phyloP scores from a whole-genome alignment of 345 rosid species.

The Angophora floribunda region DNA sequence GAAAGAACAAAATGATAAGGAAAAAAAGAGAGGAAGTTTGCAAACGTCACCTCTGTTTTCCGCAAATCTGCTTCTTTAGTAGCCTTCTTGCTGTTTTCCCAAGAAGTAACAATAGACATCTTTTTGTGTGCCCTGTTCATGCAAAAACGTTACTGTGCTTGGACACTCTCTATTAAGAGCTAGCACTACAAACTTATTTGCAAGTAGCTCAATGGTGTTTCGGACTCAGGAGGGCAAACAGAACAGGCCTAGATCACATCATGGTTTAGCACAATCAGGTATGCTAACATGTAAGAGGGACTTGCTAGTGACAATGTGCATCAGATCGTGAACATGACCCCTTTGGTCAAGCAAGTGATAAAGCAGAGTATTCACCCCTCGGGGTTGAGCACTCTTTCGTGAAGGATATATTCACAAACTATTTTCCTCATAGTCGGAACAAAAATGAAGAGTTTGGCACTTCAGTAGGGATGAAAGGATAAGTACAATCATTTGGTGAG shows the following conservation, averaged over 20 bases:
- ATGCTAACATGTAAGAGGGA: not conserved
- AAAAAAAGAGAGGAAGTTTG: not conserved
- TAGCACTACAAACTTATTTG: not conserved
- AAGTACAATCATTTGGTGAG: not conserved
- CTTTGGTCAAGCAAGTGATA: not conserved
- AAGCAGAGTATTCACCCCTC: not conserved
- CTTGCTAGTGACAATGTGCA: not conserved
- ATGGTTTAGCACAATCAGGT: not conserved
- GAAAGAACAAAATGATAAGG: not conserved
- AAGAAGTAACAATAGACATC: conserved; percentile 43
- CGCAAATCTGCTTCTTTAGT: conserved; percentile 66
- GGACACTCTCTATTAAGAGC: not conserved
- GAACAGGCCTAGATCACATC: not conserved
- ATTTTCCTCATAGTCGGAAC: not conserved
- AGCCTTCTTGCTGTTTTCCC: conserved; percentile 89
- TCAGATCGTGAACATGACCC: not conserved
- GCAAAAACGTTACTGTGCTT: not conserved
- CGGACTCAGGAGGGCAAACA: not conserved
- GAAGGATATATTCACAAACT: not conserved
- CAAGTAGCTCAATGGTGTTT: not conserved
- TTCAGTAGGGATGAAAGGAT: not conserved
- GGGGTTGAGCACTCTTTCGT: not conserved
- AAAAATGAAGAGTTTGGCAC: not conserved
- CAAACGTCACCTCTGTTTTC: conserved; percentile 51
- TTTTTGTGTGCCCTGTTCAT: conserved; percentile 74